phyloP scores from a whole-genome alignment of 257 asterid genomes.

The Lavandula angustifolia region DNA sequence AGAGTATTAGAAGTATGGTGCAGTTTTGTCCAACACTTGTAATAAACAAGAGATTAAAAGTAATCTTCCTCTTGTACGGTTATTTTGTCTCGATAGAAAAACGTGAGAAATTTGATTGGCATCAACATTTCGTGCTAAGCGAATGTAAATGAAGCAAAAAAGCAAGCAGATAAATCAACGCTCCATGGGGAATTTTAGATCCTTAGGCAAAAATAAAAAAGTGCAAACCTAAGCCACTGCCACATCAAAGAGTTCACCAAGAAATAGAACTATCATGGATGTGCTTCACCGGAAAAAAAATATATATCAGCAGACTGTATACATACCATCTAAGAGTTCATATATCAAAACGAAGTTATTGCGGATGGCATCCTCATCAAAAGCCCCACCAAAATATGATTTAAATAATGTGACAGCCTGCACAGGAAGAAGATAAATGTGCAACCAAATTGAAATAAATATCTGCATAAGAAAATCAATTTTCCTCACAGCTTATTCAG shows the following conservation, averaged over 20 bases:
- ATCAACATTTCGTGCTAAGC: background rate
- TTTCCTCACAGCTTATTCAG: slow-evolving; percentile 21
- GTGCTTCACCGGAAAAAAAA: too few relatives aligned
- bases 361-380: slow-evolving; percentile 99
- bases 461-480: slow-evolving; percentile 4
- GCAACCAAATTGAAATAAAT: slow-evolving; percentile 30
- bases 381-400: slow-evolving; percentile 96
- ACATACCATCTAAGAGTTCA: slow-evolving; percentile 95
- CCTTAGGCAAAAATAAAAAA: background rate
- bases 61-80: too few relatives aligned
- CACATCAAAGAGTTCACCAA: slow-evolving; percentile 22
- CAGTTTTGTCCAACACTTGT: slow-evolving; percentile 13
- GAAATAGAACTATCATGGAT: slow-evolving; percentile 9
- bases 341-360: slow-evolving; percentile 92
- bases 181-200: background rate
- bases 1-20: background rate
- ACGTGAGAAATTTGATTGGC: too few relatives aligned
- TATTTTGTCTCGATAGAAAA: too few relatives aligned
- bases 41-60: too few relatives aligned
- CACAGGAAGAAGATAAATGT: slow-evolving; percentile 34
- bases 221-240: background rate
- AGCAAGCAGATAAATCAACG: slow-evolving; percentile 10
- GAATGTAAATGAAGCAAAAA: slow-evolving; percentile 11
- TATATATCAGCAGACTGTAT: too few relatives aligned
- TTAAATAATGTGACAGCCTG: slow-evolving; percentile 97